These are phyloP conservation scores for Penicillium hordei DNA, from an alignment of 2,329 filamentous ascomycete species.

Conservation along the genomic window DNA sequence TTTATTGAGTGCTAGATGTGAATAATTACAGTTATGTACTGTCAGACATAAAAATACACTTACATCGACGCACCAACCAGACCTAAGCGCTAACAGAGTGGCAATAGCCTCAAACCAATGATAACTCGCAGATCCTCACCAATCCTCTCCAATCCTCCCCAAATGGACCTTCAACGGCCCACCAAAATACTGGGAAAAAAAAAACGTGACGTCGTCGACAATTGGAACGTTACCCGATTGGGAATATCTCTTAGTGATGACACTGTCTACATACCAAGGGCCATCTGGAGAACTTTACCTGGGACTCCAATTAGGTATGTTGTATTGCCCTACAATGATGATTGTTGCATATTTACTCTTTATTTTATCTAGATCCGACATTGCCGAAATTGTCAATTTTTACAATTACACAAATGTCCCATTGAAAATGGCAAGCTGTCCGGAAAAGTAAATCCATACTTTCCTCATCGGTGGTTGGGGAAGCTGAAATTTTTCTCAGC, in stretches of 20 bases:
- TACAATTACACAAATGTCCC: neutral
- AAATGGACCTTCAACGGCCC: neutral
- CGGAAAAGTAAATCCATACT: neutral
- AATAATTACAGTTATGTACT: neutral
- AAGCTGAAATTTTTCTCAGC: constrained; percentile 2
- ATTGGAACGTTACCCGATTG: constrained; percentile 8
- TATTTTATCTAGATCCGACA: neutral
- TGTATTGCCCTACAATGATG: neutral
- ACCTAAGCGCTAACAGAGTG: constrained; percentile 7
- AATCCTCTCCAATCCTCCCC: no score
- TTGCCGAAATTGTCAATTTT: neutral
- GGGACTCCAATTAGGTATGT: neutral
- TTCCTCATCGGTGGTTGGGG: neutral
- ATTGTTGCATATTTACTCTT: neutral
- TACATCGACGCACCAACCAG: constrained; percentile 20
- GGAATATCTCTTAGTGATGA: constrained; percentile 1
- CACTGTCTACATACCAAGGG: constrained; percentile 1
- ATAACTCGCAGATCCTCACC: neutral
- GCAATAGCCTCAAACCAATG: constrained; percentile 8
- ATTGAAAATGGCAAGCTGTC: neutral
- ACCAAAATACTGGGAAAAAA: constrained; percentile 10
- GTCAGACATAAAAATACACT: neutral
- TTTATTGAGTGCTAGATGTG: neutral
- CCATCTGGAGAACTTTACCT: neutral
- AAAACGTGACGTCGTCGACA: constrained; percentile 26